These are phyloP conservation scores for Rhododendron ovatum DNA, from an alignment of 148 eudicot genomes.

Conservation along the genomic window DNA sequence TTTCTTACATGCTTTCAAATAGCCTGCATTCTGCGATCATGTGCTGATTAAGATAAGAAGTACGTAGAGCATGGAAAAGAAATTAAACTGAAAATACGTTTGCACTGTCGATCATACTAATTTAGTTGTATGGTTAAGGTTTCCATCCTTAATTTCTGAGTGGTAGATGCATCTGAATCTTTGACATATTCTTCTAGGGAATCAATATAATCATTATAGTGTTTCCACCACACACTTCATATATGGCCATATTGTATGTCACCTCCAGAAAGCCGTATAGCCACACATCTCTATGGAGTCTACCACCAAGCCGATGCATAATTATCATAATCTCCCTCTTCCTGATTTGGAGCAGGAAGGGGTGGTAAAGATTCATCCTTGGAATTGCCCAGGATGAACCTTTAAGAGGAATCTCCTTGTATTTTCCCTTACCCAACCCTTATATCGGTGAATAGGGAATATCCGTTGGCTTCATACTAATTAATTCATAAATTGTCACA, in stretches of 20 bases:
- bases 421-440: neutral
- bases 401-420: neutral
- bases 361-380: neutral
- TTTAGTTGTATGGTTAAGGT: neutral
- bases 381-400: neutral
- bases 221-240: neutral
- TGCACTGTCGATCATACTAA: neutral
- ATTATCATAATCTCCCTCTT: neutral
- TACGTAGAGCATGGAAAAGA: neutral
- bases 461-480: neutral
- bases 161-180: neutral
- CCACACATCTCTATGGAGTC: neutral
- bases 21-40: neutral
- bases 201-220: neutral
- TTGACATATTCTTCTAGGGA: neutral
- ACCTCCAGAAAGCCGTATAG: neutral
- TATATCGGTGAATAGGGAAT: neutral
- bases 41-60: neutral
- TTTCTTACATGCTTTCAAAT: neutral
- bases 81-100: neutral
- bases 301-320: neutral
- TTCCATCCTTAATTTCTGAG: neutral
- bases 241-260: neutral
- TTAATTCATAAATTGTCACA: constrained; percentile 14
- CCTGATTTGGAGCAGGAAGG: neutral